These are phyloP conservation scores for Setaria viridis DNA, from an alignment of 202 grass and related monocot genomes.

Conservation along the genomic window DNA sequence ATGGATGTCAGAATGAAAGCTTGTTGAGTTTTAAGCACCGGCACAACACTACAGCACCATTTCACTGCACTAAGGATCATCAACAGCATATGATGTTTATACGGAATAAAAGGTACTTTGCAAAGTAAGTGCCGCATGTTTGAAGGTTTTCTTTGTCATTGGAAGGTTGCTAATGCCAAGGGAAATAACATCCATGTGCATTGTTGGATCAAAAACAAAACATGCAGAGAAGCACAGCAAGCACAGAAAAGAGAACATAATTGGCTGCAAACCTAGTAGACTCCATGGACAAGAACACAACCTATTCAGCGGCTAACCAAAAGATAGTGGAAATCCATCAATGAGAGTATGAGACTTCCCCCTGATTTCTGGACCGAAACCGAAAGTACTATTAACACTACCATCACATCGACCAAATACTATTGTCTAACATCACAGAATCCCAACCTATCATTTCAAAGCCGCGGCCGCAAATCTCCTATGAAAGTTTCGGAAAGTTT, in stretches of 20 bases:
- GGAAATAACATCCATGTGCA: background rate
- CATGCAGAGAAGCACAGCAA: background rate
- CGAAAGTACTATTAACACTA: background rate
- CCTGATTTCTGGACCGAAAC: too few species aligned
- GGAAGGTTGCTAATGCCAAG: background rate
- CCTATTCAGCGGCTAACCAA: background rate
- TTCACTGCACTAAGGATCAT: background rate
- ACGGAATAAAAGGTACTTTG: background rate
- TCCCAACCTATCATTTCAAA: background rate
- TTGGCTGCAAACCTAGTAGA: background rate
- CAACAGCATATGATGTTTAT: background rate
- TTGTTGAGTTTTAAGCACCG: background rate
- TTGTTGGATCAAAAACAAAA: background rate
- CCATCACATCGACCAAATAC: background rate
- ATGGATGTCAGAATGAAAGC: constrained; percentile 1
- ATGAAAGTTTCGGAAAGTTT: background rate
- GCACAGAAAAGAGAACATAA: background rate
- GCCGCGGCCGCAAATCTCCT: background rate
- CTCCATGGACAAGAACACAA: background rate
- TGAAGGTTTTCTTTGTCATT: background rate
- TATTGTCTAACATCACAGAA: background rate
- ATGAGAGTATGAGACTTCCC: background rate
- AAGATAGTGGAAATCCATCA: background rate
- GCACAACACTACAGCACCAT: background rate
- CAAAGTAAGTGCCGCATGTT: background rate